Base-by-base conservation (phyloP, 2,329 filamentous ascomycete species). In the Talaromyces funiculosus region DNA sequence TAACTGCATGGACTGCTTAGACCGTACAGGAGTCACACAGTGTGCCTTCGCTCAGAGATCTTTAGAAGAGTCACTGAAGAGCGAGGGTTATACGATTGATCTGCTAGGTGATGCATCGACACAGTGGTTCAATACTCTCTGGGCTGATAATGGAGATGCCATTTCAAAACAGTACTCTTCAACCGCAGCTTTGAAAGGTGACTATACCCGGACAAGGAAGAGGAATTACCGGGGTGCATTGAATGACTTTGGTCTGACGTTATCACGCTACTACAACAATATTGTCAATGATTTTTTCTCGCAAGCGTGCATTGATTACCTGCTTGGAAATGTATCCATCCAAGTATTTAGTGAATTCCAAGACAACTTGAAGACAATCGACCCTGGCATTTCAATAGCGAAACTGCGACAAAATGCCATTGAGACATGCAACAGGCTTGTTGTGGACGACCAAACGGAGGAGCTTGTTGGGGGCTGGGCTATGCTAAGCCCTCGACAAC, bases 271-370 rank as follows among this genome's bases (percentile, higher is more conserved):
- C 70, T 88, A 86, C 70, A 88, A 82, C 70, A 97, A 96, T 66
- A 94, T 97, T 75, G 92, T 99, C 65, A 96, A 96, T 67, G 94
- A 99, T 75, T 97, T 96, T 74, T 97, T 97, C 75, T 89, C 92
- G 22, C 94, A 99, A 73, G 90, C 92, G 0, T 90, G 90, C 55
- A 96, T 99, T 65, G 94, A 99, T 72, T 97, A 94, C 70, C 83
- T 96, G 3, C 84, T 97, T 0, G 94, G 94, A 20, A 94, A 94
- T 66, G 90, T 95, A 10, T 91, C 88, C 0, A 87, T 87, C 1
- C 81, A 86, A 16, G 89, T 96, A 2, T 97, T 97, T 71, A 90
- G 93, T 60, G 94, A 99, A 66, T 99, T 99, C 64, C 92, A 97
- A 70, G 86, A 88, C 16, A 89, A 92, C 67, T 92, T 99, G 85